Conservation (phyloP, 345 rosid species). For the Rubroshorea leprosula region DNA sequence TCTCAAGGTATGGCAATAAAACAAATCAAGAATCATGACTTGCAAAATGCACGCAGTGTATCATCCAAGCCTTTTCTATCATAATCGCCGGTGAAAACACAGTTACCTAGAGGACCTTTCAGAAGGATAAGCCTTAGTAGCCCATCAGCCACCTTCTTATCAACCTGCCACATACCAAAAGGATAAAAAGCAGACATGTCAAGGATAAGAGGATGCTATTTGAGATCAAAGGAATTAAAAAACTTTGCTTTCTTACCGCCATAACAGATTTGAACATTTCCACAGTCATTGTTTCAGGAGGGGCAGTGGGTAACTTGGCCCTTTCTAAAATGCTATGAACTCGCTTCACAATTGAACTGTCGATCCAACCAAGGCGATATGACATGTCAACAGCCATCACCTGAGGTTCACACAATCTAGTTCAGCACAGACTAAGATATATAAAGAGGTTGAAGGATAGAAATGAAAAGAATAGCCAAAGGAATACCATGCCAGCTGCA, state of each 20-base stretch:
- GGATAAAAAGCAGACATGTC: neutral
- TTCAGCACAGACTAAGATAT: conserved; percentile 9
- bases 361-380: conserved; percentile 97
- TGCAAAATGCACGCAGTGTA: conserved; percentile 69
- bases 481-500: conserved; percentile 84
- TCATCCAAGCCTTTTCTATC: conserved; percentile 77
- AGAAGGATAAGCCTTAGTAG: conserved; percentile 86
- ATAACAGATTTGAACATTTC: conserved; percentile 91
- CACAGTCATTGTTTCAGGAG: conserved; percentile 82
- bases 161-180: conserved; percentile 49
- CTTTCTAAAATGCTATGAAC: conserved; percentile 51
- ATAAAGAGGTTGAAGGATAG: neutral
- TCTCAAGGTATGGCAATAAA: neutral
- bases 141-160: conserved; percentile 99
- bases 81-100: conserved; percentile 89
- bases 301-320: conserved; percentile 70
- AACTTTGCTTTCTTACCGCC: conserved; percentile 59
- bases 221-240: neutral
- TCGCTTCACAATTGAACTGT: conserved; percentile 68
- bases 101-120: conserved; percentile 89
- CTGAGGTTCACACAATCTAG: conserved; percentile 28
- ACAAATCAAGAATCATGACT: conserved; percentile 43
- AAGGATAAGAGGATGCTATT: neutral
- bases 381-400: conserved; percentile 99
- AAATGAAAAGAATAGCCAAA: conserved; percentile 8